These are phyloP conservation scores for Pichia sp. DNA, from an alignment of 1,139 yeast species.

Conservation along the genomic window DNA sequence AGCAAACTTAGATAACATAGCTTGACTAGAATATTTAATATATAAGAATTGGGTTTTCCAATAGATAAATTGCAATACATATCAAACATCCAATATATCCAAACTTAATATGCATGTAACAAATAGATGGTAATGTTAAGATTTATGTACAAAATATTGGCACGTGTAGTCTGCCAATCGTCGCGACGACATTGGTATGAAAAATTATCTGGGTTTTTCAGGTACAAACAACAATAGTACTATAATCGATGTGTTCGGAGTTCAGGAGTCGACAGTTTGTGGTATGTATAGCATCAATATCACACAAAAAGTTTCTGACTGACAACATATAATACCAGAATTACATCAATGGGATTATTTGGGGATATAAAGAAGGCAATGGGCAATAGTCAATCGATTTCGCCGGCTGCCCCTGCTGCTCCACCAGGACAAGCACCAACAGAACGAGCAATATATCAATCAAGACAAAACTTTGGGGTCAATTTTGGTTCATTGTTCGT, in stretches of 20 bases:
- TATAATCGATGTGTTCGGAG: not conserved
- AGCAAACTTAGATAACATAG: not conserved
- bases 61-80: too few species aligned
- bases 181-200: not conserved
- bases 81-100: too few species aligned
- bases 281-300: too few species aligned
- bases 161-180: conserved; percentile 9
- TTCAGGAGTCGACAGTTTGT: not conserved
- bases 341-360: conserved; percentile 13
- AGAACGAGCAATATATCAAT: conserved; percentile 51
- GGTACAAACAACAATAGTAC: too few species aligned
- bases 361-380: conserved; percentile 17
- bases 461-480: conserved; percentile 73
- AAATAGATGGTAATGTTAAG: too few species aligned
- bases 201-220: too few species aligned
- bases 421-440: conserved; percentile 34
- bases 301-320: too few species aligned
- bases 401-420: conserved; percentile 20
- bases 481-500: conserved; percentile 83
- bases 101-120: too few species aligned
- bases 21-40: not conserved
- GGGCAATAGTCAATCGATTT: conserved; percentile 2
- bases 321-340: not conserved
- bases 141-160: not conserved
- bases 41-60: too few species aligned